These are phyloP conservation scores for Vigna unguiculata DNA, from an alignment of 306 rosid species.

Conservation along the genomic window DNA sequence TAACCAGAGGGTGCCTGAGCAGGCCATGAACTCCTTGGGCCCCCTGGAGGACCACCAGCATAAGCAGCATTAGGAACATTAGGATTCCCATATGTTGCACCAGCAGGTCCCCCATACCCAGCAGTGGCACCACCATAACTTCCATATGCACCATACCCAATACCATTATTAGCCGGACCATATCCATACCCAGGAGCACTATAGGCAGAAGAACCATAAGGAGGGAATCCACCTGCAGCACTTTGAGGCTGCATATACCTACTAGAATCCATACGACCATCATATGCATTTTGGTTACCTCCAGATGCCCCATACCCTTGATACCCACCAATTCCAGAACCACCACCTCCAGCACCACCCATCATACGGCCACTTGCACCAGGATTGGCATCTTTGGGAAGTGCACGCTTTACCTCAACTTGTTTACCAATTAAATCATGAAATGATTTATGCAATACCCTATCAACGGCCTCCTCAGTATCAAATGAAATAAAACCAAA, in stretches of 20 bases:
- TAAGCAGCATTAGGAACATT: slow-evolving; percentile 84
- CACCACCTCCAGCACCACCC: slow-evolving; percentile 76
- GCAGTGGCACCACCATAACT: slow-evolving; percentile 77
- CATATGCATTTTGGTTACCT: slow-evolving; percentile 85
- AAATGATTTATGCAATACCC: slow-evolving; percentile 93
- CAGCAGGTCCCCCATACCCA: slow-evolving; percentile 89
- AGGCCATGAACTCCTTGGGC: slow-evolving; percentile 91
- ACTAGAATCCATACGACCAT: slow-evolving; percentile 87
- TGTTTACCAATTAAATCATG: slow-evolving; percentile 98
- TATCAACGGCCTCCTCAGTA: slow-evolving; percentile 92
- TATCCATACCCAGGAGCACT: slow-evolving; percentile 85
- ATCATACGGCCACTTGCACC: slow-evolving; percentile 82
- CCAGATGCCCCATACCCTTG: slow-evolving; percentile 90
- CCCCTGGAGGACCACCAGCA: slow-evolving; percentile 88
- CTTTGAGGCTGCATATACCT: slow-evolving; percentile 93
- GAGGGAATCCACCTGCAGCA: slow-evolving; percentile 82
- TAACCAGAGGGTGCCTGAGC: slow-evolving; percentile 85
- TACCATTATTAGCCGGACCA: slow-evolving; percentile 90
- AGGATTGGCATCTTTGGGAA: slow-evolving; percentile 98
- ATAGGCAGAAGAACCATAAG: slow-evolving; percentile 91
- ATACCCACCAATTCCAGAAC: slow-evolving; percentile 72
- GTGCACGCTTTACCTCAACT: slow-evolving; percentile 99
- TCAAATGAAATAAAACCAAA: slow-evolving; percentile 98
- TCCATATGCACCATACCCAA: slow-evolving; percentile 87
- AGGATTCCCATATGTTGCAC: slow-evolving; percentile 89